phyloP scores from a whole-genome alignment of 305 asterid genomes.

The Rubia tinctorum region DNA sequence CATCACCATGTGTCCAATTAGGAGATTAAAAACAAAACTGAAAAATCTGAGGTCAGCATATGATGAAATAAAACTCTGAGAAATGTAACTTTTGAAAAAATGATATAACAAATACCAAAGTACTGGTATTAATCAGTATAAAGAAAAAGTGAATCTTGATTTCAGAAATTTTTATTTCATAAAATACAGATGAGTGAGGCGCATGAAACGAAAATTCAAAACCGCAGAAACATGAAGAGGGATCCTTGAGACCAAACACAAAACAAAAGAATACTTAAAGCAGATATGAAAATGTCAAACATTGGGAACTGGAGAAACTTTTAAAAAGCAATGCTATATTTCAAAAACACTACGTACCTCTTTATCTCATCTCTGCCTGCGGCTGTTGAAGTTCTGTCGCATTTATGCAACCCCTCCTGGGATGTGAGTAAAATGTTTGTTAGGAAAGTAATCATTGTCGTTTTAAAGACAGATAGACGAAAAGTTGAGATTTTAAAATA shows the following conservation, averaged over 20 bases:
- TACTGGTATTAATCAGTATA: not conserved
- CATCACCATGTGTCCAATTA: not conserved
- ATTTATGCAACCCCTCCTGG: conserved; percentile 59
- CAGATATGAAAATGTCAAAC: not conserved
- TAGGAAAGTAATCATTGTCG: not conserved
- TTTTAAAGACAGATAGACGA: not conserved
- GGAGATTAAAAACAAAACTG: not conserved
- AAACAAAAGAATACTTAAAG: not conserved
- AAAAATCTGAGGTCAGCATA: not conserved
- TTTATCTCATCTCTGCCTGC: conserved; percentile 53
- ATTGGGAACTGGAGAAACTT: not conserved
- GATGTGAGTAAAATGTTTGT: conserved; percentile 9
- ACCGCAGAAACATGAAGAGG: not conserved
- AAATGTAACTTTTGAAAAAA: not conserved
- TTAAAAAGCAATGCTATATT: conserved; percentile 8
- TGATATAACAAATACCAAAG: not conserved
- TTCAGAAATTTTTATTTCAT: not conserved
- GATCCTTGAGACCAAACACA: not conserved
- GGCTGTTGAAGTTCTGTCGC: conserved; percentile 25
- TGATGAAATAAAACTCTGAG: not conserved
- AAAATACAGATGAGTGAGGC: not conserved
- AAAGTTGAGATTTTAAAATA: not conserved
- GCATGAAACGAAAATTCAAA: no score
- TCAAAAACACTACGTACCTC: conserved; percentile 49
- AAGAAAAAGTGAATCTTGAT: not conserved